Evolutionary conservation across 352 stramenopile species (phyloP), one percentile per base, ranked within the genome.

Genomic region (Phytopythium litorale): DNA sequence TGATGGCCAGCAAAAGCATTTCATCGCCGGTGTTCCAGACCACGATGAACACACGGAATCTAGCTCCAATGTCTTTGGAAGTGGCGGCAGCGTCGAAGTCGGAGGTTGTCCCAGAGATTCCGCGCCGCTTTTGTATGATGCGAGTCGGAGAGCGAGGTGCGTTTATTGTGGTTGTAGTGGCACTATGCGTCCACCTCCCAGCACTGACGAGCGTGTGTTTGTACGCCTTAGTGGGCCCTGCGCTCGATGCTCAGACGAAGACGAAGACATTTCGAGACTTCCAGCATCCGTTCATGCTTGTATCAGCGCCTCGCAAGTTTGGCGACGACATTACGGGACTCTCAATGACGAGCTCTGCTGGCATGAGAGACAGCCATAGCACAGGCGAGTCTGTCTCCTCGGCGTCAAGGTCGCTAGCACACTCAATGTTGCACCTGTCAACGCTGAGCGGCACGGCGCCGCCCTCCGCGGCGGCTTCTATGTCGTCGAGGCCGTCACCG

Each of bases 41-140:
- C 13, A 3, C 21, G 21, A 51, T 13, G 9, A 9, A 9, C 7
- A 4, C 42, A 49, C n/a, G 6, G 7, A 49, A 49, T 49, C n/a
- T 19, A 49, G 42, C 19, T 25, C 42, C 42, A 7, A 28, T 55
- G 58, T 59, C 30, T 15, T 40, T 46, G 21, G 58, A 66, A 9
- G 58, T 25, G 37, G 45, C 37, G 5, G 12, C 32, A 21, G 16
- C 1, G n/a, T 32, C 52, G 12, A 70, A 60, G 53, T 48, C 37
- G 35, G 50, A 65, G 7, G 35, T 58, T 15, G 23, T 45, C 12
- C 51, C 33, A 15, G 53, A 58, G 11, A 19, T 45, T n/a, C 53
- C 35, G n/a, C 53, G 21, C 21, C 53, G 37, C 15, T 58, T 58
- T 45, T 48, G 53, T 35, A 58, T 58, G 37, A 58, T 58, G 53